Conservation (phyloP, 1,284 basidiomycete genomes). For the Fomitopsis schrenkii region DNA sequence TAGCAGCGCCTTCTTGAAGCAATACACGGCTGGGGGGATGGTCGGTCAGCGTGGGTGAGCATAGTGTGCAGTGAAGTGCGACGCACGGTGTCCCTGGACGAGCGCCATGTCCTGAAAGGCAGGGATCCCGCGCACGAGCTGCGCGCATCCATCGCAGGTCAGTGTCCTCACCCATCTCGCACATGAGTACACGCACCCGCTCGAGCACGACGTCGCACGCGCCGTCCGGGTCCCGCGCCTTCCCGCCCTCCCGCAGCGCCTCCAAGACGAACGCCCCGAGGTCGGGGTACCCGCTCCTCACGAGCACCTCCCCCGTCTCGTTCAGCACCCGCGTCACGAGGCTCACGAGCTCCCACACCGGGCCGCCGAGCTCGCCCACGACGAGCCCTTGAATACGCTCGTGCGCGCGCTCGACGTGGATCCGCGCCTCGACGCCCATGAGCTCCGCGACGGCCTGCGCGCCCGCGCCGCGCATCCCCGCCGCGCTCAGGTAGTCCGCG, state of each 20-base stretch:
- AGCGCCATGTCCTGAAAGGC: slow-evolving; percentile 71
- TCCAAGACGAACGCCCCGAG: slow-evolving; percentile 73
- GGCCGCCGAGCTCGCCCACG: slow-evolving; percentile 74
- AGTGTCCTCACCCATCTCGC: no score
- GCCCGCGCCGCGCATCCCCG: slow-evolving; percentile 54
- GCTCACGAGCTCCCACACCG: slow-evolving; percentile 67
- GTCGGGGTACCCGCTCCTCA: slow-evolving; percentile 57
- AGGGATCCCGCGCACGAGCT: slow-evolving; percentile 74
- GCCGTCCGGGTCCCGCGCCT: slow-evolving; percentile 32
- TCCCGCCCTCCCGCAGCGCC: slow-evolving; percentile 54
- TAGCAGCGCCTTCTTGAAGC: slow-evolving; percentile 88
- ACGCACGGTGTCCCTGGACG: slow-evolving; percentile 61
- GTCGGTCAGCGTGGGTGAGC: neutral
- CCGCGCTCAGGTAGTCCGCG: slow-evolving; percentile 59
- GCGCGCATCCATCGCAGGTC: neutral
- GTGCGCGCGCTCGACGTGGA: slow-evolving; percentile 72
- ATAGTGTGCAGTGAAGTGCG: no score
- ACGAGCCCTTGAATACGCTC: slow-evolving; percentile 64
- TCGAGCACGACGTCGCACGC: slow-evolving; percentile 60
- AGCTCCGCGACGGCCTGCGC: slow-evolving; percentile 64
- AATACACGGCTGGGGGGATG: slow-evolving; percentile 60
- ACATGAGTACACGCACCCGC: slow-evolving; percentile 37
- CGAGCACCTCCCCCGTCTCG: slow-evolving; percentile 68
- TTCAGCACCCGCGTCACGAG: slow-evolving; percentile 62
- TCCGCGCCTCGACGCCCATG: slow-evolving; percentile 50